Percentiles rank a stretch among this genome's conserved stretches.
These are phyloP conservation scores for Gossypium schwendimanii DNA, from an alignment of 441 rosid species.

Conservation along the genomic window DNA sequence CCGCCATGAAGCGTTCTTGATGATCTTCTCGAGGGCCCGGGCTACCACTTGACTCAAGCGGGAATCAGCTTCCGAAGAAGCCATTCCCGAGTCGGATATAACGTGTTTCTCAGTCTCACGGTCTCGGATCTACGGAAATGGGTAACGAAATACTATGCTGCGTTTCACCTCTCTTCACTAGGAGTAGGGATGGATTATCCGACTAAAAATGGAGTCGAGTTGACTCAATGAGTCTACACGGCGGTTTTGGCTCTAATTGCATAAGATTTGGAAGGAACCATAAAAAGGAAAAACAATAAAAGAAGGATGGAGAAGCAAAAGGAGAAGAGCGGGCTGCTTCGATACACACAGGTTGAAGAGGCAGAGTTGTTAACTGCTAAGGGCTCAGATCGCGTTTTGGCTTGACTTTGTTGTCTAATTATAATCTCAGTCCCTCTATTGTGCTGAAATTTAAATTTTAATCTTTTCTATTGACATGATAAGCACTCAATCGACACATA, in stretches of 20 bases:
- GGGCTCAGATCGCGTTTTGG: slow-evolving; percentile 53
- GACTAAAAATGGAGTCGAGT: slow-evolving; percentile 13
- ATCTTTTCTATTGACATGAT: neutral
- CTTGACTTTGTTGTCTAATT: neutral
- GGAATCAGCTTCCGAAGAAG: slow-evolving; percentile 99
- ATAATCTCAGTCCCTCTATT: too few species aligned
- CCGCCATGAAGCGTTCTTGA: slow-evolving; percentile 92
- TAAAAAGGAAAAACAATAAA: neutral
- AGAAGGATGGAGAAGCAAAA: neutral
- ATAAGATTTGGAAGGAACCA: neutral
- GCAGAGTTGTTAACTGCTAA: slow-evolving; percentile 3
- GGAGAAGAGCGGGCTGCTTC: neutral
- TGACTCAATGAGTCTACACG: slow-evolving; percentile 19
- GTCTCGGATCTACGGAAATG: slow-evolving; percentile 44
- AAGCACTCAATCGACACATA: too few species aligned
- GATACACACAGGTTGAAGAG: neutral
- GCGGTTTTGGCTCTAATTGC: slow-evolving; percentile 16
- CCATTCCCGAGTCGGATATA: slow-evolving; percentile 73
- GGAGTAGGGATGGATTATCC: slow-evolving; percentile 7
- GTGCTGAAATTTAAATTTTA: neutral
- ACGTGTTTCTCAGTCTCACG: slow-evolving; percentile 23
- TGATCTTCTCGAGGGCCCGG: slow-evolving; percentile 79
- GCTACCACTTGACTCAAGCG: slow-evolving; percentile 67
- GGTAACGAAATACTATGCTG: neutral
- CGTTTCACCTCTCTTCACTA: slow-evolving; percentile 1